Evolutionary conservation across 495 filamentous ascomycete species (phyloP).

Genomic region (Aspergillus sclerotiicarbonarius): DNA sequence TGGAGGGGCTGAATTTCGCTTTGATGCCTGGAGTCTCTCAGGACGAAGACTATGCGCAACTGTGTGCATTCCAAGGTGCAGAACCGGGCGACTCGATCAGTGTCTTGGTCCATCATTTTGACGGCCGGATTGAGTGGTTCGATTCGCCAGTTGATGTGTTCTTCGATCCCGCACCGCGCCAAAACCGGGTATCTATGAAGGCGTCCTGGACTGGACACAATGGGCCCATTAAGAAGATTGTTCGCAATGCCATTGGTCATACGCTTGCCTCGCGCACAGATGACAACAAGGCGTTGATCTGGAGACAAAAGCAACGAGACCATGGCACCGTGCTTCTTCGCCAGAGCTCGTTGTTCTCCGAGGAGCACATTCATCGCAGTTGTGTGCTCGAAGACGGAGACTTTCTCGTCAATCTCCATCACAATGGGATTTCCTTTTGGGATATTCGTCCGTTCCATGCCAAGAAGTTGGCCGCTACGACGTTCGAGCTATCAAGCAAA

Average conservation of each 20-base stretch:
- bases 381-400: constrained; percentile 71
- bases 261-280: constrained; percentile 79
- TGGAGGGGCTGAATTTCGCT: constrained; percentile 65
- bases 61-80: constrained; percentile 68
- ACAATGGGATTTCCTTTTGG: constrained; percentile 77
- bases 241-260: constrained; percentile 75
- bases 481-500: constrained; percentile 65
- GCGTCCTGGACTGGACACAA: constrained; percentile 84
- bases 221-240: constrained; percentile 74
- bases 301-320: constrained; percentile 61
- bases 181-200: constrained; percentile 56
- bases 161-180: constrained; percentile 72
- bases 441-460: constrained; percentile 62
- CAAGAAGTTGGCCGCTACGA: constrained; percentile 52
- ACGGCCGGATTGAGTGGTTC: constrained; percentile 80
- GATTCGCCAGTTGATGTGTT: constrained; percentile 74
- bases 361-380: constrained; percentile 78
- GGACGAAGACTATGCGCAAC: constrained; percentile 62
- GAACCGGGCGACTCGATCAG: constrained; percentile 60
- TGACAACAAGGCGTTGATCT: constrained; percentile 76
- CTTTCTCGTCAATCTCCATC: constrained; percentile 78
- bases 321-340: constrained; percentile 55
- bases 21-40: constrained; percentile 50
- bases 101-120: constrained; percentile 82
- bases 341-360: constrained; percentile 66